Evolutionary conservation across 139 green algal species (phyloP), one percentile per base, ranked within the genome.

Genomic region (Picochlorum sp.): DNA sequence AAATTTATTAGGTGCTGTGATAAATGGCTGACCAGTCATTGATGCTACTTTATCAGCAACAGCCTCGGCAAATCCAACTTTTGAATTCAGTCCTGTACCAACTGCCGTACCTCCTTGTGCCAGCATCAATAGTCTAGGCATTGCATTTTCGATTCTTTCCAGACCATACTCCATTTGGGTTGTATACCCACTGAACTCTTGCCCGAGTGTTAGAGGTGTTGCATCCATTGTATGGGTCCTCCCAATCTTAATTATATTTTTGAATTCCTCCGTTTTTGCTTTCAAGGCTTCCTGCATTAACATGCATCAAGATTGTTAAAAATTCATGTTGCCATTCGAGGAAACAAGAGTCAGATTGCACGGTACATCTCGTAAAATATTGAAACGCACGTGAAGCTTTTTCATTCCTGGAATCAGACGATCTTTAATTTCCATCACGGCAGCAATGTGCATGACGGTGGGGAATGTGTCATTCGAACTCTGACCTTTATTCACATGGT

Each of bases 401-500:
- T 81, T 30, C 50, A 98, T 72, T 7, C 61, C 72, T 1, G 89
- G 88, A 22, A 96, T 65, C 43, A 97, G 74, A 2, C 31, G 35
- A 5, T 67, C 25, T 25, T 82, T 59, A 18, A 89, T 69, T 57
- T 93, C 80, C 3, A 68, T 73, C 5, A 77, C 90, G 7, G 77
- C 82, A 7, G 90, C 85, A 37, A 98, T 95, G 76, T 97, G 87
- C 87, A 97, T 96, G 22, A 91, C 90, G 3, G 78, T 91, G 4
- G 91, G 91, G 59, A 97, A 96, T 31, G 91, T 97, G 77, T 98
- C 91, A 59, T 98, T 98, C 29, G 81, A 93, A 52, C 68, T 86
- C 73, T 96, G 89, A 22, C 87, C 86, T 67, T 85, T 85, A 82
- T 97, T 98, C 16, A 97, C 89, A 71, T 98, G 85, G 68, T 97